phyloP scores from a whole-genome alignment of 805 yeast species.

The Metschnikowia lunata region DNA sequence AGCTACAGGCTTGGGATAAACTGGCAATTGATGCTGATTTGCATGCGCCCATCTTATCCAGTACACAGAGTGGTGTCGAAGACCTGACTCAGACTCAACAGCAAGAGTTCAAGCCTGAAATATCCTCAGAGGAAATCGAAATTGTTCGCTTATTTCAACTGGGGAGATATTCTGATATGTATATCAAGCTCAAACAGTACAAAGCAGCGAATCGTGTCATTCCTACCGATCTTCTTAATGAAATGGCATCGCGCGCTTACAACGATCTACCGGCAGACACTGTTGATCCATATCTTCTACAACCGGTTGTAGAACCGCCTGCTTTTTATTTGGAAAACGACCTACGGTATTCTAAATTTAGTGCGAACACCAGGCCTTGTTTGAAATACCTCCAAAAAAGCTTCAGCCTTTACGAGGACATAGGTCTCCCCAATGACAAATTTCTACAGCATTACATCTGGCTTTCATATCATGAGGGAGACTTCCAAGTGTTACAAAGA shows the following conservation, averaged over 20 bases:
- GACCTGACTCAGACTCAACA: too few species aligned
- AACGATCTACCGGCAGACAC: slow-evolving; percentile 12
- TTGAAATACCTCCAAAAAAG: slow-evolving; percentile 22
- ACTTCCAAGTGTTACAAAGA: slow-evolving; percentile 21
- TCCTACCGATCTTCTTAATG: slow-evolving; percentile 10
- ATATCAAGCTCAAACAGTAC: slow-evolving; percentile 5
- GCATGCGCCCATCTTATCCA: too few species aligned
- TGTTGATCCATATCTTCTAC: slow-evolving; percentile 10
- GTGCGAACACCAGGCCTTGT: slow-evolving; percentile 12
- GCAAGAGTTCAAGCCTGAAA: background rate
- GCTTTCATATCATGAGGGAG: slow-evolving; percentile 35
- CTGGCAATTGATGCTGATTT: too few species aligned
- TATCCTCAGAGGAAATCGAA: slow-evolving; percentile 12
- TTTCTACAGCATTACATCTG: slow-evolving; percentile 28
- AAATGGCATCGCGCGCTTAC: slow-evolving; percentile 13
- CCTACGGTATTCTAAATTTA: slow-evolving; percentile 9
- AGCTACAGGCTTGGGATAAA: too few species aligned
- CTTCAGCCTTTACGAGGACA: slow-evolving; percentile 18
- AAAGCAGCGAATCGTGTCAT: slow-evolving; percentile 7
- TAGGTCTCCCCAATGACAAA: slow-evolving; percentile 9
- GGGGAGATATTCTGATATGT: slow-evolving; percentile 11
- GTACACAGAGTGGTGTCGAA: too few species aligned
- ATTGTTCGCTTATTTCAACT: slow-evolving; percentile 12
- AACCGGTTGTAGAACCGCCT: slow-evolving; percentile 13
- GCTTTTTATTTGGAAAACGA: slow-evolving; percentile 6